Evolutionary conservation across 371 early-diverging fungal genomes (phyloP), one percentile per base, ranked within the genome.

Genomic region (Fennellomyces sp.): DNA sequence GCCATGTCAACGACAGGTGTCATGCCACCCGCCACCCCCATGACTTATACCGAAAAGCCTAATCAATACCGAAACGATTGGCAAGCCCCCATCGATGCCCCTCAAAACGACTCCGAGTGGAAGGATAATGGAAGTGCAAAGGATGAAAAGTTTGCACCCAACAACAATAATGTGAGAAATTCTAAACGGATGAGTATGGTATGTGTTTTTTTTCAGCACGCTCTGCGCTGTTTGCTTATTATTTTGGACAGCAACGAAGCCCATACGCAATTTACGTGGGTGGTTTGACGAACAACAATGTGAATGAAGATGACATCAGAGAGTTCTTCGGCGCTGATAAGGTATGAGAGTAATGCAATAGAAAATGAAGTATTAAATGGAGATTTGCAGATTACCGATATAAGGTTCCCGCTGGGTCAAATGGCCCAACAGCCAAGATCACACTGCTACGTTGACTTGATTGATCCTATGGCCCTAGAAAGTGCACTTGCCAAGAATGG

Each of bases 371-470:
- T 29, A 17, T 26, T 48, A 2, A 27, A 12, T 12, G 25, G 15
- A 12, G 1, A 1, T 35, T 2, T 13, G 13, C 52, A 78, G 78
- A 63, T 79, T 25, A 70, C 70, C 4, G 65, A 53, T 10, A 69
- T 80, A n/a, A 66, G 73, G 29, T 75, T 80, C 66, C 81, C 78
- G 19, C 45, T 77, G 33, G 81, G 78, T 54, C 69, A 58, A 2
- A 63, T 56, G 8, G 78, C 76, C 0, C 73, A 75, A 33, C 61
- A 69, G 48, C 78, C 71, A 39, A 80, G 73, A 56, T 59, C 74
- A 11, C 81, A 80, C 33, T 80, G 81, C 38, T 80, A 80, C 36
- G 81, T 80, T 13, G 78, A 80, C 25, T 73, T 80, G 47, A 50
- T 59, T 30, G 70, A 68, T 23, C 65, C 67, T 30, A 36, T 56